A percentile compares a stretch with the other conserved stretches of the same genome.
Evolutionary conservation across 768 basidiomycete species (phyloP).

Genomic region (Hypsizygus marmoreus): DNA sequence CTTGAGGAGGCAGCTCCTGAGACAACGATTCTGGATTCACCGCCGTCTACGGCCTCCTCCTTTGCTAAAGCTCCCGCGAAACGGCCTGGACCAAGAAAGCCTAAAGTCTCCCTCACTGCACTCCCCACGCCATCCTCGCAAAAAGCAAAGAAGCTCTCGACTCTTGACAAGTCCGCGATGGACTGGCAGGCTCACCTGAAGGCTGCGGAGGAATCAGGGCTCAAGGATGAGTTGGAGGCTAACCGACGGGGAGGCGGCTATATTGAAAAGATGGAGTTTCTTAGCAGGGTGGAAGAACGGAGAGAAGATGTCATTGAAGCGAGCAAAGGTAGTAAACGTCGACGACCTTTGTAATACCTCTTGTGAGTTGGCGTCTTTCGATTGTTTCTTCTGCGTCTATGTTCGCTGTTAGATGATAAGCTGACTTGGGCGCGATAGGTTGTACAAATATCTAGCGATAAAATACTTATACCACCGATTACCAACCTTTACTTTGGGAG

Average conservation of each 20-base stretch:
- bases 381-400: neutral
- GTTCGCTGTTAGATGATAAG: neutral
- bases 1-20: conserved; percentile 13
- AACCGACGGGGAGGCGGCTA: conserved; percentile 78
- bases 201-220: conserved; percentile 35
- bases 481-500: neutral
- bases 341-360: conserved; percentile 28
- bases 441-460: neutral
- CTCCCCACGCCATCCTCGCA: conserved; percentile 47
- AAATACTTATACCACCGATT: neutral
- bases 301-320: conserved; percentile 66
- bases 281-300: conserved; percentile 73
- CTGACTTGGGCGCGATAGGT: neutral
- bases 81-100: conserved; percentile 67
- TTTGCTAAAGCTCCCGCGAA: conserved; percentile 32
- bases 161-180: conserved; percentile 84
- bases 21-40: neutral
- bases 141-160: conserved; percentile 78
- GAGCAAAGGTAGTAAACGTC: conserved; percentile 56
- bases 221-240: conserved; percentile 73
- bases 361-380: conserved; percentile 8
- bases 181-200: conserved; percentile 78
- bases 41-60: conserved; percentile 12
- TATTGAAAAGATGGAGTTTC: conserved; percentile 83
- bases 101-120: conserved; percentile 56